Base-by-base conservation (phyloP, 805 yeast species). In the Candida chauliodis region DNA sequence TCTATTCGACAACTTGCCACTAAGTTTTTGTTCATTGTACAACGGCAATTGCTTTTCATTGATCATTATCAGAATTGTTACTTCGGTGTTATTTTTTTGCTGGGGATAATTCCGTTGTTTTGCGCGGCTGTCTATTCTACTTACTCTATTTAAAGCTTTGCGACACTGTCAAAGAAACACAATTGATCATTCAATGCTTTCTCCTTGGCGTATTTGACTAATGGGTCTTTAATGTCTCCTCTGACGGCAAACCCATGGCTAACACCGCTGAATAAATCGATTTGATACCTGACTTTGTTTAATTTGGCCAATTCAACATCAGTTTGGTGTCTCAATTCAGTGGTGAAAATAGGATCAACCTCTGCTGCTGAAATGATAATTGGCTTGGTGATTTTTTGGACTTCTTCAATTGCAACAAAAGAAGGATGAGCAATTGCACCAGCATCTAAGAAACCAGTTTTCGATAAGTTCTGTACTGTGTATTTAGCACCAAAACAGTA, bases 371-470 rank as follows among this genome's bases (percentile, higher is more conserved):
- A 70, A 47, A 89, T 79, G 45, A 80, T 47, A 20, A 90, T 30
- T 15, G 95, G 95, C 34, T 55, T 55, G 1, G 50, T 36, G 48
- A 90, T 57, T 1, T 65, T 73, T 37, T 69, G 75, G 34, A 87
- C 70, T 52, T 84, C 95, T 26, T 78, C 89, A 23, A 72, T 70
- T 9, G 70, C 43, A 11, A 85, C 80, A 44, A 82, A 73, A 2
- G 95, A 82, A 5, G 97, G 96, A 61, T 90, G 97, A 7, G 93
- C 93, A 45, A 77, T 60, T 11, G 91, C 95, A 51, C 76, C 87
- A 13, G 71, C 63, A 38, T 55, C 57, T 8, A 55, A 50, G 10
- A 40, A 37, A 13, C 63, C 63, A 29, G 58, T 69, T 19, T 51
- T 52, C 5, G 69, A 56, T 21, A 76, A 57, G 41, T 79, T 74